These are phyloP conservation scores for Edaphochlamys debaryana DNA, from an alignment of 139 green algal genomes.

Conservation along the genomic window DNA sequence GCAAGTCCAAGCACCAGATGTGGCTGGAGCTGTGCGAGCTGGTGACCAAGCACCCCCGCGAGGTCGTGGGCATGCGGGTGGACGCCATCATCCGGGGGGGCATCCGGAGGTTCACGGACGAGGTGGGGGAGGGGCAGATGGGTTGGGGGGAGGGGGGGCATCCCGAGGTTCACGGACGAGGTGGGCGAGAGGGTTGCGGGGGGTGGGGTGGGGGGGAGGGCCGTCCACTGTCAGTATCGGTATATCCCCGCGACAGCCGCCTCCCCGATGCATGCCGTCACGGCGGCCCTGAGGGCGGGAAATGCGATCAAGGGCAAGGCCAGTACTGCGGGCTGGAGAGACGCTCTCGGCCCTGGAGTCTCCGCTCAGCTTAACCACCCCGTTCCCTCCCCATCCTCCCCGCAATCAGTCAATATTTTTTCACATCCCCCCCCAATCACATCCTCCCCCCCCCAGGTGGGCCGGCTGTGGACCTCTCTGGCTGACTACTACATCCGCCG, in stretches of 20 bases:
- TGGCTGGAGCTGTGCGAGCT: constrained; percentile 99
- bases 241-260: too few species aligned
- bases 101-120: constrained; percentile 90
- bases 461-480: constrained; percentile 93
- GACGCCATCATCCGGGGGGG: constrained; percentile 86
- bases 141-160: background rate
- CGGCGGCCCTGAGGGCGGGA: too few species aligned
- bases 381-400: too few species aligned
- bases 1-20: constrained; percentile 95
- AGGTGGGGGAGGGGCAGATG: constrained; percentile 66
- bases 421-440: too few species aligned
- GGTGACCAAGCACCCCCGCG: constrained; percentile 89
- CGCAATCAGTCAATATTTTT: too few species aligned
- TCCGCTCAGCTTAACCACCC: too few species aligned
- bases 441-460: constrained; percentile 86
- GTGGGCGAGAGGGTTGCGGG: too few species aligned
- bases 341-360: too few species aligned
- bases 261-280: too few species aligned
- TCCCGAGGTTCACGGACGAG: background rate
- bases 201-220: background rate
- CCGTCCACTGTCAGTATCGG: background rate
- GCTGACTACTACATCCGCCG: constrained; percentile 98
- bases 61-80: constrained; percentile 74
- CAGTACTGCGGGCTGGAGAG: too few species aligned
- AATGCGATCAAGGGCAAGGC: too few species aligned